Evolutionary conservation across 2,329 filamentous ascomycete species (phyloP), one percentile per base, ranked within the genome.

Genomic region (Lachnellula suecica): DNA sequence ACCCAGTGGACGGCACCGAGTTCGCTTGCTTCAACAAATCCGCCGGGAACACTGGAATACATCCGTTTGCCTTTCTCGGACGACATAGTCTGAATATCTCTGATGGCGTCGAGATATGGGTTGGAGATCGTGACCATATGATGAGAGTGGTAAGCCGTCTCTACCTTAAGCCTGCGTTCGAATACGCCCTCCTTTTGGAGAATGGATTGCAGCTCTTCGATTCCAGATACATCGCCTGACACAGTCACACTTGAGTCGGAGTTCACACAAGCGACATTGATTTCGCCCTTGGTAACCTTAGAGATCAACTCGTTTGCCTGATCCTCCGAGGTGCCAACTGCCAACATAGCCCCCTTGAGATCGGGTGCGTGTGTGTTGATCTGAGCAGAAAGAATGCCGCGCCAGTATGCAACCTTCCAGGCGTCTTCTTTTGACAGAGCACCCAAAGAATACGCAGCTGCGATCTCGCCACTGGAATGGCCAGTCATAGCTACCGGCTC

Each of bases 281-380:
- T 34, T 13, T 44, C 42, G 15, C 47, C 48, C 4, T 37, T 19
- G 22, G 27, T 37, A 19, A 47, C 9, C 4, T 41, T 11, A 11
- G 23, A 13, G n/a, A 52, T 24, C 15, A 41, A 41, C 25, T 42
- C 41, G 4, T 47, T 15, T 6, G 47, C 56, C 8, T 5, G 67
- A 48, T 19, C 58, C 59, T 2, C 62, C 62, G 37, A 42, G 2
- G 43, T 34, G 43, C 59, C 79, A 2, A 80, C 76, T 1, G 79
- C 79, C 59, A 81, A 70, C 80, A 83, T 83, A 11, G 72, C 66
- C 0, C 79, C 79, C 17, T 40, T 4, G 19, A 17, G 4, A 2
- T 41, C 35, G 8, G 23, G 31, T 6, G 34, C 15, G 3, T 65
- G 8, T 4, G 11, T 38, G n/a, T 35, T 54, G 31, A 47, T 52